Evolutionary conservation across 345 rosid genomes (phyloP).

Genomic region (Bretschneidera sinensis): DNA sequence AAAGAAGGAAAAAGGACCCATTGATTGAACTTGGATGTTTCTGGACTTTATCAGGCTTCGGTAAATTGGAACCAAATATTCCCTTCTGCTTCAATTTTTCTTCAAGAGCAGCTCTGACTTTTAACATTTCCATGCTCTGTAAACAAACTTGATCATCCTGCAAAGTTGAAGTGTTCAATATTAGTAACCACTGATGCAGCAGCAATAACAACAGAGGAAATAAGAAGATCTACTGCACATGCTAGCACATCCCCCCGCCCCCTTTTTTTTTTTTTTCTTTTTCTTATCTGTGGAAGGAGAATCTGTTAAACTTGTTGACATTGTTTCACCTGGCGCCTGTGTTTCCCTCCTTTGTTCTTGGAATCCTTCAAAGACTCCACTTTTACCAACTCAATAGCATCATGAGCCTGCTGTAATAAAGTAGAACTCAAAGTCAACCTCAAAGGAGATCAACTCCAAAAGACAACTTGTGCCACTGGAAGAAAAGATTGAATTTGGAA

Average conservation of each 20-base stretch:
- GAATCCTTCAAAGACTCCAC: constrained; percentile 13
- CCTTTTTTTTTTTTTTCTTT: too few species aligned
- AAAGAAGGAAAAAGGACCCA: constrained; percentile 32
- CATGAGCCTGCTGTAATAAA: constrained; percentile 23
- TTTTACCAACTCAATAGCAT: constrained; percentile 15
- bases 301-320: too few species aligned
- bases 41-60: constrained; percentile 43
- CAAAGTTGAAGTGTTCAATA: constrained; percentile 6
- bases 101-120: constrained; percentile 79
- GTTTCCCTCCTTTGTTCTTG: constrained; percentile 34
- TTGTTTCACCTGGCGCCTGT: constrained; percentile 52
- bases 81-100: constrained; percentile 71
- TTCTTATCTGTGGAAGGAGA: too few species aligned
- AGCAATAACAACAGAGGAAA: constrained; percentile 6
- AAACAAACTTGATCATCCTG: constrained; percentile 59
- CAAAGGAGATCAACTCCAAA: constrained; percentile 2
- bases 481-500: not conserved
- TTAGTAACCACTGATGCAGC: not conserved
- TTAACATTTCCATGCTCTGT: constrained; percentile 80
- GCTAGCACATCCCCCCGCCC: too few species aligned
- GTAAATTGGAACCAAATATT: constrained; percentile 33
- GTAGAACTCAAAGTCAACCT: constrained; percentile 6
- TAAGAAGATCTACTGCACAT: not conserved
- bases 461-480: not conserved
- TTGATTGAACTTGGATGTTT: constrained; percentile 52